Conservation (phyloP, 768 basidiomycete species). For the Sutorius australiensis region DNA sequence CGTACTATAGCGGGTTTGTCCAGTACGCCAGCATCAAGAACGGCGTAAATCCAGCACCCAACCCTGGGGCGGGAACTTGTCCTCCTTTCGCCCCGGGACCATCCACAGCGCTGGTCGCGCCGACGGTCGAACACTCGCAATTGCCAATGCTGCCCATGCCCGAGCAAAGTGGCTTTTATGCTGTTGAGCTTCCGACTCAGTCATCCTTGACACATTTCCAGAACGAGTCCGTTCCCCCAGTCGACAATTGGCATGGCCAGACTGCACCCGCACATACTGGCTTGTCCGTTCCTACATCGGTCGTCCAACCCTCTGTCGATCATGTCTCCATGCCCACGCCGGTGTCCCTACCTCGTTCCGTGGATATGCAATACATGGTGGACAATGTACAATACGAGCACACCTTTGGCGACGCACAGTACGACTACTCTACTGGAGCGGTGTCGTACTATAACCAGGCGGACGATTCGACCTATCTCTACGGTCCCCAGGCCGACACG, state of each 20-base stretch:
- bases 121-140: neutral
- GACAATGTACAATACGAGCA: neutral
- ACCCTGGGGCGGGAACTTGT: neutral
- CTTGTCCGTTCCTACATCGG: neutral
- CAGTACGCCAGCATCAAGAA: neutral
- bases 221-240: neutral
- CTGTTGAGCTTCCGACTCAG: neutral
- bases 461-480: neutral
- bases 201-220: neutral
- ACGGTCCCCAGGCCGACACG: neutral
- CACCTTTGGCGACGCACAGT: neutral
- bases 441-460: neutral
- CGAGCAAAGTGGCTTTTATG: neutral
- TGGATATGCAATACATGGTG: neutral
- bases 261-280: neutral
- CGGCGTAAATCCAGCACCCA: neutral
- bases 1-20: neutral
- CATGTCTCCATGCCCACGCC: neutral
- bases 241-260: neutral
- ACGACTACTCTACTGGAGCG: neutral
- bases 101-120: no score
- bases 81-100: neutral
- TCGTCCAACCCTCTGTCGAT: neutral
- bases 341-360: neutral
- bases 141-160: neutral